Conservation (phyloP, 1,284 basidiomycete species). For the Testicularia cyperi region DNA sequence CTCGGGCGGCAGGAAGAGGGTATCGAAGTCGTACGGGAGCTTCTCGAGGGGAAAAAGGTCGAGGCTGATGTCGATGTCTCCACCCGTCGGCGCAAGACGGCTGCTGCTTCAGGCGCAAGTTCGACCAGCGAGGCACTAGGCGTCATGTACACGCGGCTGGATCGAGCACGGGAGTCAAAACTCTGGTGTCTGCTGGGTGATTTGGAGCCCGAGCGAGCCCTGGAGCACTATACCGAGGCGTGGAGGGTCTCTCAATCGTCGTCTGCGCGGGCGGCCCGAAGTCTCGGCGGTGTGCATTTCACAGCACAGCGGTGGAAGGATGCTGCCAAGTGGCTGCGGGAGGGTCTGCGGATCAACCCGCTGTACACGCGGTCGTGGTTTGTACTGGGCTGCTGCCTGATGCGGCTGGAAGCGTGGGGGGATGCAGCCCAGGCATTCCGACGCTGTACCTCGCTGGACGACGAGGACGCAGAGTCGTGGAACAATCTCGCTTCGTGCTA, state of each 20-base stretch:
- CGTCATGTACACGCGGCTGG: conserved; percentile 65
- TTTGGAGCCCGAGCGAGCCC: conserved; percentile 70
- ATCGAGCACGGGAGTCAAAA: conserved; percentile 78
- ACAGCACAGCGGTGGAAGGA: conserved; percentile 68
- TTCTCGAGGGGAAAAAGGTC: conserved; percentile 51
- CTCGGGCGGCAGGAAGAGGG: conserved; percentile 51
- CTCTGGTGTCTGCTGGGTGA: conserved; percentile 95
- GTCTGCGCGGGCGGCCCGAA: conserved; percentile 85
- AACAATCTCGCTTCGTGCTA: conserved; percentile 95
- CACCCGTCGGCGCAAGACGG: conserved; percentile 19
- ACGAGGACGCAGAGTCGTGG: conserved; percentile 97
- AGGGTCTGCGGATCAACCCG: conserved; percentile 84
- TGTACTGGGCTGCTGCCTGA: conserved; percentile 84
- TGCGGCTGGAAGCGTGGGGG: conserved; percentile 73
- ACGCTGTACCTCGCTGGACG: conserved; percentile 84
- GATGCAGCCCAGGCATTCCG: conserved; percentile 80
- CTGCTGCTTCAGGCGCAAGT: background rate
- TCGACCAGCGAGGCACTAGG: conserved; percentile 58
- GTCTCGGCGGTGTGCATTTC: conserved; percentile 82
- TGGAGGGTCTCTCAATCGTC: conserved; percentile 79
- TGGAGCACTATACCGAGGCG: conserved; percentile 76
- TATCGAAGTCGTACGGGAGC: conserved; percentile 51
- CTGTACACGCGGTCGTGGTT: conserved; percentile 89
- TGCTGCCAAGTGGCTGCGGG: conserved; percentile 68
- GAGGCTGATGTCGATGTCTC: conserved; percentile 48